A percentile compares a stretch with the other conserved stretches of the same genome.
phyloP scores from a whole-genome alignment of 176 grass and related monocot genomes.

The Triticum monococcum region DNA sequence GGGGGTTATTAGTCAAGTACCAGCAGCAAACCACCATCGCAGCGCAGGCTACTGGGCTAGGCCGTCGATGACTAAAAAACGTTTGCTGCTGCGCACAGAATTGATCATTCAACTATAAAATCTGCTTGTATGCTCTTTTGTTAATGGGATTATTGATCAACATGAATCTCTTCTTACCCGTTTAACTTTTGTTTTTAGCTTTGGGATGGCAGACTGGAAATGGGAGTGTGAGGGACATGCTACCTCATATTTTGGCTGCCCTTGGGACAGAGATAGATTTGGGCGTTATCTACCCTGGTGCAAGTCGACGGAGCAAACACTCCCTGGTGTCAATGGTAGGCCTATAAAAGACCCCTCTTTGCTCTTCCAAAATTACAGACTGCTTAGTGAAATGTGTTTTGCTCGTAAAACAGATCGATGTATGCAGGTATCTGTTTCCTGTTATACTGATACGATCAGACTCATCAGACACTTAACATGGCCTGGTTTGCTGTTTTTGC shows the following conservation, averaged over 20 bases:
- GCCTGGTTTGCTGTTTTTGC: constrained; percentile 13
- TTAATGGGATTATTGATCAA: background rate
- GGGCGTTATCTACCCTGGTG: constrained; percentile 55
- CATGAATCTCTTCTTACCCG: background rate
- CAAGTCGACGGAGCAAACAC: constrained; percentile 73
- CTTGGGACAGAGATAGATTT: constrained; percentile 80
- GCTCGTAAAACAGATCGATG: background rate
- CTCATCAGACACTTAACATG: background rate
- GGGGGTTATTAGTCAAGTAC: background rate
- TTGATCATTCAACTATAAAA: background rate
- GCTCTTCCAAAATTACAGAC: background rate
- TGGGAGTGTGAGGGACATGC: constrained; percentile 62
- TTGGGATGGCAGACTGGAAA: constrained; percentile 90
- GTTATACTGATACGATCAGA: background rate
- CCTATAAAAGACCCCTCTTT: background rate
- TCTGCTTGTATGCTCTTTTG: background rate
- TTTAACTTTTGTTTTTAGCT: constrained; percentile 54
- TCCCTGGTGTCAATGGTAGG: constrained; percentile 86
- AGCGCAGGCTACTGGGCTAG: background rate
- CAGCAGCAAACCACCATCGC: background rate
- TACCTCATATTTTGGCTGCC: constrained; percentile 82
- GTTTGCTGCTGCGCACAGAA: background rate
- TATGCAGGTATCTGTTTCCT: background rate
- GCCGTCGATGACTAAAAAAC: background rate
- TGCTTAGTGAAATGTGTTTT: background rate